Evolutionary conservation across 345 rosid species (phyloP), one percentile per base, ranked within the genome.

Genomic region (Hevea brasiliensis): DNA sequence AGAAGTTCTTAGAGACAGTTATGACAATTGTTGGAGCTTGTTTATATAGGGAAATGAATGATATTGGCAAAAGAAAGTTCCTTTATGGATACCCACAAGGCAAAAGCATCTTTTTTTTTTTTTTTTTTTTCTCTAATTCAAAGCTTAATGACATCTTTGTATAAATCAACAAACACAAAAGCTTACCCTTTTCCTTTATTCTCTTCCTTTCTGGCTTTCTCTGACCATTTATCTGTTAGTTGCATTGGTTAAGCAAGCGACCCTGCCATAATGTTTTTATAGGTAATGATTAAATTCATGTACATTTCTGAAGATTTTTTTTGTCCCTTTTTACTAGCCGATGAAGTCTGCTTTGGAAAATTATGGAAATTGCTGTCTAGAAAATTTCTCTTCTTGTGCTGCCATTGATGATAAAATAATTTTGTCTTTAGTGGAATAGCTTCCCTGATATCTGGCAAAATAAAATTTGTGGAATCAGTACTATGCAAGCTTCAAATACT

Each of bases 11-110:
- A 35, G 63, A 15, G 37, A 59, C 12, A 59, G n/a, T 26, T 18
- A 13, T 59, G 63, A 23, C n/a, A 24, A 7, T 32, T 32, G 21
- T 60, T 17, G 5, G 37, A 32, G 10, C 41, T 60, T 27, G 15
- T 60, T 26, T 59, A 26, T 6, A 37, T 17, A 12, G 17, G 32
- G n/a, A 60, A 60, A 60, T 14, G 24, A 15, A 27, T 24, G 14
- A 53, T 51, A 51, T 67, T 68, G 20, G 27, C 42, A n/a, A 32
- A 35, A 68, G 20, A 35, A 8, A 3, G 32, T 21, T 50, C 72
- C 32, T 68, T 54, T 51, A 42, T 50, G 44, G 48, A 68, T 6
- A 54, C 32, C 72, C 48, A 62, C 67, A 62, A 18, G 47, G 44
- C 23, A 4, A 37, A 20, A 62, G 27, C 40, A 29, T 59, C 40